These are phyloP conservation scores for Biancaea sappan DNA, from an alignment of 306 rosid species.

Conservation along the genomic window DNA sequence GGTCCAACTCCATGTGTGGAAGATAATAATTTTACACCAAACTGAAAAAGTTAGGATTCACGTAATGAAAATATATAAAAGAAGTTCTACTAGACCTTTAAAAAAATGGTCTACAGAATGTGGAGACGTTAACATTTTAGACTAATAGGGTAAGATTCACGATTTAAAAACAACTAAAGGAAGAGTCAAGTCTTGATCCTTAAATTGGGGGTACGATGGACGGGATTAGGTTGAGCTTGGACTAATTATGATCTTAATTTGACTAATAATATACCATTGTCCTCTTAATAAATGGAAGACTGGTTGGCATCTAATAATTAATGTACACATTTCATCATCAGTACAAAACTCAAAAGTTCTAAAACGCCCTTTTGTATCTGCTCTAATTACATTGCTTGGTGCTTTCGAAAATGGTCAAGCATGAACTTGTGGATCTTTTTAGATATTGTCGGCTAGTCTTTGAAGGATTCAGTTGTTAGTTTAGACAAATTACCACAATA, in stretches of 20 bases:
- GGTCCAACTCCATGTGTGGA: not conserved
- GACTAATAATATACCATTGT: conserved; percentile 6
- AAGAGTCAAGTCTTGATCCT: conserved; percentile 56
- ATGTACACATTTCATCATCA: conserved; percentile 24
- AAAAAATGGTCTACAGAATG: not conserved
- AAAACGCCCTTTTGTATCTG: conserved; percentile 10
- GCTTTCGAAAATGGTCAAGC: conserved; percentile 29
- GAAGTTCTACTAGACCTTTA: not conserved
- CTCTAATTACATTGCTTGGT: not conserved
- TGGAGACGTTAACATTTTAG: not conserved
- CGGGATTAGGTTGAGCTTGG: conserved; percentile 31
- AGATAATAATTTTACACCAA: not conserved
- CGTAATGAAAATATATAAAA: not conserved
- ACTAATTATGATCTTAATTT: conserved; percentile 1
- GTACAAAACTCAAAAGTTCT: not conserved
- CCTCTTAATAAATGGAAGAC: conserved; percentile 21
- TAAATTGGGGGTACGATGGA: conserved; percentile 50
- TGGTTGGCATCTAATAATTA: conserved; percentile 40
- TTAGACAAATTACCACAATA: not conserved
- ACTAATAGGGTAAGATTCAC: not conserved
- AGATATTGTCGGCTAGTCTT: conserved; percentile 1
- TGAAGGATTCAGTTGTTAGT: not conserved
- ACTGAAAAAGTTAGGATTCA: not conserved
- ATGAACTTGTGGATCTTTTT: conserved; percentile 8
- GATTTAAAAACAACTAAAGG: conserved; percentile 16